A percentile compares a stretch with the other conserved stretches of the same genome.
Conservation (phyloP, 164 flowering plant species). For the Magnolia kwangsiensis region DNA sequence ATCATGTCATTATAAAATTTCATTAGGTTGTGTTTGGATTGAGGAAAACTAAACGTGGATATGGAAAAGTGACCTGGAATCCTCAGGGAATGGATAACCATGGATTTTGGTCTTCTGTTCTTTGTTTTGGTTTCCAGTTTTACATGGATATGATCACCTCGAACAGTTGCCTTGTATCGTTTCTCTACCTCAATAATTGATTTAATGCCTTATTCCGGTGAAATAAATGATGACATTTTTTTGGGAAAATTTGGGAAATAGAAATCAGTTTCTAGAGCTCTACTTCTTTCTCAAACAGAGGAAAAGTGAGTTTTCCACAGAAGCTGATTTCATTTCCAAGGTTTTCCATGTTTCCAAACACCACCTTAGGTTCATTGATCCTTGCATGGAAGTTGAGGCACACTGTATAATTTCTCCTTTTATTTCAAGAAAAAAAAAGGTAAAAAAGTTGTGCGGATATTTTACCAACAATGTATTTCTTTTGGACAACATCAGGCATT, state of each 20-base stretch:
- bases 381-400: background rate
- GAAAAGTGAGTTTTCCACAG: background rate
- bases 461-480: conserved; percentile 4
- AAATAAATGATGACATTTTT: too few species aligned
- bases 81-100: background rate
- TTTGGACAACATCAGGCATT: conserved; percentile 39
- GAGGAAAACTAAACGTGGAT: background rate
- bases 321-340: background rate
- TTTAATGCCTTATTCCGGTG: too few species aligned
- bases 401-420: background rate
- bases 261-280: background rate
- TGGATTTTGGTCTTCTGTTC: background rate
- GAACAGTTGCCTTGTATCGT: background rate
- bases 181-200: too few species aligned
- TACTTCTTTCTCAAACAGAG: background rate
- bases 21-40: background rate
- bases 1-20: background rate
- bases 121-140: too few species aligned
- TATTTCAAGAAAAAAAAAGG: background rate
- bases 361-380: background rate
- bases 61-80: too few species aligned
- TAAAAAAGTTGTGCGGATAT: background rate
- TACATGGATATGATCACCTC: background rate
- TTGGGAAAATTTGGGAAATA: background rate
- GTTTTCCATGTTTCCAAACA: background rate